Base-by-base conservation (phyloP, 805 yeast genomes). In the Lipomyces starkeyi region DNA sequence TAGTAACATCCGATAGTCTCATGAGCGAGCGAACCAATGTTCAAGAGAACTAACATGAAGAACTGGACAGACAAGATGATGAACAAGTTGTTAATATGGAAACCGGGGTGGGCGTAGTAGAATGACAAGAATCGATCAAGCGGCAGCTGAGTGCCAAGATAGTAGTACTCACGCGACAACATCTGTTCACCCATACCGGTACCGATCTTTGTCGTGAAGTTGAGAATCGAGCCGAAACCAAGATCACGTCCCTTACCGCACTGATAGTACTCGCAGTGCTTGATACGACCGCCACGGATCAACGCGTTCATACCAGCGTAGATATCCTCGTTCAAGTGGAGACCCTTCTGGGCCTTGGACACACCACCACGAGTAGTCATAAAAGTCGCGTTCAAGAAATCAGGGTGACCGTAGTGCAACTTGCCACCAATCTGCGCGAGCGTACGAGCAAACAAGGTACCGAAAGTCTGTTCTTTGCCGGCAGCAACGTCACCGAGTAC, bases 121-220 rank as follows among this genome's bases (percentile, higher is more conserved):
- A 94, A 94, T 0, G 98, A 91, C 62, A 94, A 79, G 80, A 94
- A 93, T 60, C 97, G 80, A 77, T 94, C 98, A 57, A 93, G 83
- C 2, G 97, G 97, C 64, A 94, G 81, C 73, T 88, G 91, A 1
- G 97, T 91, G 1, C 98, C 98, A 68, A 94, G 78, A 78, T 91
- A 92, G 77, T 89, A 94, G 79, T 93, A 92, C 75, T 94, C 98
- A 75, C 98, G 84, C 5, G 97, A 91, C 43, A 94, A 80, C 78
- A 93, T 85, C 78, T 94, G 98, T 77, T 94, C 98, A 8, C 98
- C 98, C 98, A 94, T 94, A 61, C 98, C 98, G 56, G 97, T 95
- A 2, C 98, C 98, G 76, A 94, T 93, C 80, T 94, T 94, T 1
- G 97, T 90, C 0, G 97, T 94, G 81, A 94, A 94, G 76, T 93